Evolutionary conservation across 2,329 filamentous ascomycete species (phyloP).

Genomic region (Nigrospora oryzae): DNA sequence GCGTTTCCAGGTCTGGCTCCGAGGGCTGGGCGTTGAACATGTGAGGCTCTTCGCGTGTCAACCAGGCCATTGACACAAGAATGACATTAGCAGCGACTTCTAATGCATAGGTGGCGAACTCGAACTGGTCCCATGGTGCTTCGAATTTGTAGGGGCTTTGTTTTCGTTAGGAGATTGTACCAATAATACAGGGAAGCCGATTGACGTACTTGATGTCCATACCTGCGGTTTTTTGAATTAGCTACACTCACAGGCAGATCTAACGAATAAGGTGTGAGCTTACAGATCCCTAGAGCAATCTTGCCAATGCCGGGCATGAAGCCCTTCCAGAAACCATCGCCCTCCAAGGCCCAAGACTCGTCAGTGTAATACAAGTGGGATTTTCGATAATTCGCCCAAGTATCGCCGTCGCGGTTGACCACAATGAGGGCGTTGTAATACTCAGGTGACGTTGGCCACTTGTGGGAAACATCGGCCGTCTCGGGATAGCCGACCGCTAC

Average conservation of each 20-base stretch:
- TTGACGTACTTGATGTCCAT: constrained; percentile 53
- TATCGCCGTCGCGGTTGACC: constrained; percentile 51
- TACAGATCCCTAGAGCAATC: constrained; percentile 53
- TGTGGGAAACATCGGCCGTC: constrained; percentile 40
- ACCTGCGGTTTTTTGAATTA: constrained; percentile 22
- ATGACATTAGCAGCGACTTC: constrained; percentile 50
- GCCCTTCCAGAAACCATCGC: constrained; percentile 38
- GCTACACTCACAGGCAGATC: no score
- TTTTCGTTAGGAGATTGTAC: no score
- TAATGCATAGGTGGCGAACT: constrained; percentile 50
- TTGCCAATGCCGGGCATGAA: constrained; percentile 38
- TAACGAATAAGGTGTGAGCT: no score
- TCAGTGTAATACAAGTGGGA: constrained; percentile 50
- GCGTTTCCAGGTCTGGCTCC: constrained; percentile 62
- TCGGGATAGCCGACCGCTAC: constrained; percentile 73
- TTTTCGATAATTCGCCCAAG: constrained; percentile 53
- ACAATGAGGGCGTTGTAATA: constrained; percentile 40
- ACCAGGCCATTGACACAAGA: constrained; percentile 71
- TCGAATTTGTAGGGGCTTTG: constrained; percentile 41
- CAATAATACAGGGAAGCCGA: constrained; percentile 8
- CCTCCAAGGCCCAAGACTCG: constrained; percentile 55
- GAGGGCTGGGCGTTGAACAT: constrained; percentile 40
- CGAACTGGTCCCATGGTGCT: constrained; percentile 37
- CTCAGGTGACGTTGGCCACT: constrained; percentile 38
- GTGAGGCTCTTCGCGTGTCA: constrained; percentile 47